Evolutionary conservation across 2,329 filamentous ascomycete genomes (phyloP), one percentile per base, ranked within the genome.

Genomic region (Trichoderma hamatum): DNA sequence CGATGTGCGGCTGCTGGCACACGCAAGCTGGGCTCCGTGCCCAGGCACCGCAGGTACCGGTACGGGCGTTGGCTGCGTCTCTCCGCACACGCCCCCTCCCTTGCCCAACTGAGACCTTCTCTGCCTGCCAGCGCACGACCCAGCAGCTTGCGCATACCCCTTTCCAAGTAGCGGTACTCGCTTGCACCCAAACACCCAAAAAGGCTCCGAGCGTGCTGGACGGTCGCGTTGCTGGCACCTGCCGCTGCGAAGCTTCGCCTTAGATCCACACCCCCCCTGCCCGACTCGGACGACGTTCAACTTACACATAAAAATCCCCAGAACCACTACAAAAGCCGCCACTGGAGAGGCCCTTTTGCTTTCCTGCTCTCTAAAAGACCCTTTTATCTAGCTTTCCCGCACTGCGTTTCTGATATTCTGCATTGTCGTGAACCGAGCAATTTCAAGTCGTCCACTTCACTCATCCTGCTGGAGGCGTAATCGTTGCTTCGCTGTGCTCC

Each of bases 251-350:
- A 58, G 51, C 39, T 59, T 67, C 63, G 39, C 43, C 39, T 43
- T 67, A 67, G 63, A 24, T 43, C 46, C 66, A 62, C 66, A 26
- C 66, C 66, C 66, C 66, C 66, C 66, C 46, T 55, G 66, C 46
- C 67, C 51, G 54, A 30, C 67, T 32, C 54, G 55, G 67, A 59
- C 61, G 36, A 69, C 67, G 28, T 64, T 59, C 52, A 30, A 69
- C 67, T 66, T 66, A 65, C 54, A 65, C 51, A 61, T 58, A 66
- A 69, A 66, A 65, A 66, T 56, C 67, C 67, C 67, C 67, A 69
- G 43, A 67, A 58, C 52, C 67, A 66, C 67, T 61, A 39, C 61
- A 30, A 69, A 65, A 52, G 39, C 61, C 67, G 67, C 67, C 67
- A 65, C 67, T 39, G 52, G 28, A 32, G 39, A 36, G 13, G 52